A percentile compares a stretch with the other conserved stretches of the same genome.
Conservation (phyloP, 768 basidiomycete genomes). For the Tylopilus vinaceipallidus region DNA sequence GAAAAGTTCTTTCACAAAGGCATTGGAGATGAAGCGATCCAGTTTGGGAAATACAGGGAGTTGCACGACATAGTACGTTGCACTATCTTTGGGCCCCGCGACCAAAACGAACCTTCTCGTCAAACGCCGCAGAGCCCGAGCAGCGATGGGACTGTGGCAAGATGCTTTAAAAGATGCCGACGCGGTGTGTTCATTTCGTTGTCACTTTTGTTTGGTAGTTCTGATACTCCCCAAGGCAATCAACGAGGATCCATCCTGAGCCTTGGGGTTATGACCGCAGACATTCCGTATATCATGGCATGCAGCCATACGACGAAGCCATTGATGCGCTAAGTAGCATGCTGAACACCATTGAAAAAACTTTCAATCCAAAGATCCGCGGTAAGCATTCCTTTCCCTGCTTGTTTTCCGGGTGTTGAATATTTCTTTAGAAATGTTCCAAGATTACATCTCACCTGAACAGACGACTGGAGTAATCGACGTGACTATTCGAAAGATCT, state of each 20-base stretch:
- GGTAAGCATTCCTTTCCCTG: too few species aligned
- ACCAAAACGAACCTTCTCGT: neutral
- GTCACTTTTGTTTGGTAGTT: too few species aligned
- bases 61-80: neutral
- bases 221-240: neutral
- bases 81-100: neutral
- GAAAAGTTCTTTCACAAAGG: too few species aligned
- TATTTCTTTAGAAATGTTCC: too few species aligned
- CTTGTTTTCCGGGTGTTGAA: too few species aligned
- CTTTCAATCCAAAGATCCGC: neutral
- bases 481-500: too few species aligned
- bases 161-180: constrained; percentile 15
- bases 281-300: neutral
- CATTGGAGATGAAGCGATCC: too few species aligned
- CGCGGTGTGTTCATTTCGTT: neutral
- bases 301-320: constrained; percentile 1
- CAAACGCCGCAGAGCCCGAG: neutral
- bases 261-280: constrained; percentile 2
- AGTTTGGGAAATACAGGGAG: neutral
- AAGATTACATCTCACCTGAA: too few species aligned
- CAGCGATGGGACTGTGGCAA: neutral
- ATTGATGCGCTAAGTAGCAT: neutral
- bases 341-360: neutral
- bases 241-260: neutral
- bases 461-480: too few species aligned